Percentiles rank a stretch among this genome's conserved stretches.
These are phyloP conservation scores for Diospyros kaki DNA, from an alignment of 148 eudicot genomes.

Conservation along the genomic window DNA sequence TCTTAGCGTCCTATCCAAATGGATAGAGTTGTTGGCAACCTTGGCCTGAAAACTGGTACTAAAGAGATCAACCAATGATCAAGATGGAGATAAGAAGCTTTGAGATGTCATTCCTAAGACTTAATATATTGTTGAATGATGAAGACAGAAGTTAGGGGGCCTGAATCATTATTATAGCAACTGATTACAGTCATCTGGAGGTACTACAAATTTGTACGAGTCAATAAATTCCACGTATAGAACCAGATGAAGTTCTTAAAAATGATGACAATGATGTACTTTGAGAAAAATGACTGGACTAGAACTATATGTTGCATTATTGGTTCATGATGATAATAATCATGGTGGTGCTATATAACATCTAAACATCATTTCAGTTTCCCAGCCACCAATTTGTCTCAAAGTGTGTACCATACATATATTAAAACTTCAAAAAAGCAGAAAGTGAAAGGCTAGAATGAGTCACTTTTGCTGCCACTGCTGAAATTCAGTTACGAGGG, in stretches of 20 bases:
- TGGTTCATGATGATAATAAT: background rate
- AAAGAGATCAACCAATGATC: no score
- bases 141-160: background rate
- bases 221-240: no score
- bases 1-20: constrained; percentile 59
- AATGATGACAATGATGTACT: background rate
- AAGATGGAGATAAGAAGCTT: no score
- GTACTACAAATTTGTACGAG: no score
- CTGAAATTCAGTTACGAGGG: background rate
- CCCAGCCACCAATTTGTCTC: background rate
- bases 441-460: background rate
- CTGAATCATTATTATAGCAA: no score
- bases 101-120: no score
- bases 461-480: background rate
- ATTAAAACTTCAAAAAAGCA: background rate
- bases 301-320: background rate
- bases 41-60: constrained; percentile 72
- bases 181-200: no score
- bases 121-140: background rate
- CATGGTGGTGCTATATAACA: background rate
- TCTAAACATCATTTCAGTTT: background rate
- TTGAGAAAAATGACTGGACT: background rate
- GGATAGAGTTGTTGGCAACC: constrained; percentile 16
- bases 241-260: background rate
- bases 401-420: background rate